These are phyloP conservation scores for Beauveria brongniartii DNA, from an alignment of 2,329 filamentous ascomycete species.

Conservation along the genomic window DNA sequence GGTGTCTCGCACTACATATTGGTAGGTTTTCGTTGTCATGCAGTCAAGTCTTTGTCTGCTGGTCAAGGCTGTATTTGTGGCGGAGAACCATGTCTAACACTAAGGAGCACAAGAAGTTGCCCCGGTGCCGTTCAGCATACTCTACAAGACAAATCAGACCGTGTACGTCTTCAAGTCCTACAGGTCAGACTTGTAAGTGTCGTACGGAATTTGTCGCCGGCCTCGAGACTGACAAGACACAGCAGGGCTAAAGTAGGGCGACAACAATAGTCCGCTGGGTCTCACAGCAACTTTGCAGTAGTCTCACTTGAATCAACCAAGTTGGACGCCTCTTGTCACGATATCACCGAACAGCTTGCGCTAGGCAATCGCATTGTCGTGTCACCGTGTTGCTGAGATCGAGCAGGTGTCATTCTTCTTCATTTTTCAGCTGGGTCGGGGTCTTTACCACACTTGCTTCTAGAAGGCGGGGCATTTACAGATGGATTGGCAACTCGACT, in stretches of 20 bases:
- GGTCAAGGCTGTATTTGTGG: background rate
- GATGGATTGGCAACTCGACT: background rate
- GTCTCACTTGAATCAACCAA: background rate
- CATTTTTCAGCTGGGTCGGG: conserved; percentile 12
- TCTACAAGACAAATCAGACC: background rate
- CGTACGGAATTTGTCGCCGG: background rate
- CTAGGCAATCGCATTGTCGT: conserved; percentile 2
- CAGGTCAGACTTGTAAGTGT: background rate
- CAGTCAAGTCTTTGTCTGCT: background rate
- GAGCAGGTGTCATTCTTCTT: background rate
- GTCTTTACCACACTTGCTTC: conserved; percentile 5
- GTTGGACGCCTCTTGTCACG: background rate
- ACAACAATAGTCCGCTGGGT: background rate
- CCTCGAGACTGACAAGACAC: background rate
- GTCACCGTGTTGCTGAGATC: conserved; percentile 3
- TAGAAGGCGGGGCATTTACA: conserved; percentile 8
- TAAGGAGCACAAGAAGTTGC: background rate
- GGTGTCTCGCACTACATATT: background rate
- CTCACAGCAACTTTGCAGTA: conserved; percentile 1
- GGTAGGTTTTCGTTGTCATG: background rate
- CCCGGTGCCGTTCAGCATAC: background rate
- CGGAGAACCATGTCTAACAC: background rate
- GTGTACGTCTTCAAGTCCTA: background rate
- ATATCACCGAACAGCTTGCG: conserved; percentile 1
- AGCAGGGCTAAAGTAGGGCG: background rate